Conservation (phyloP, 352 stramenopile genomes). For the Globisporangium megalacanthum region DNA sequence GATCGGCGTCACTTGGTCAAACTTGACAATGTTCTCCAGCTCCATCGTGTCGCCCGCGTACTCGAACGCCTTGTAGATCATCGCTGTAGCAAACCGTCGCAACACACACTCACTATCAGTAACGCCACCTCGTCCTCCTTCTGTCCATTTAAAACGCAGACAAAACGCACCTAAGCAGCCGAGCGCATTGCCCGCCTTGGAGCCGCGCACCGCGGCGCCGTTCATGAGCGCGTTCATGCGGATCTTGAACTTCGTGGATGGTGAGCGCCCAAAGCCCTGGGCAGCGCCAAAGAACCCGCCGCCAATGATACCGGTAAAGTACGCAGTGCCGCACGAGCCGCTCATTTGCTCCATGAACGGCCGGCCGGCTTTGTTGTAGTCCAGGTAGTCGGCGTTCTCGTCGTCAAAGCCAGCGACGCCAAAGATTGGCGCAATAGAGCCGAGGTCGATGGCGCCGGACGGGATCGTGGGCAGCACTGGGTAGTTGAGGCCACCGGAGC, state of each 20-base stretch:
- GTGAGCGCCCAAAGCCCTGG: constrained; percentile 63
- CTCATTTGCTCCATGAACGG: constrained; percentile 83
- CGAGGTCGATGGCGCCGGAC: constrained; percentile 73
- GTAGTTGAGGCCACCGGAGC: constrained; percentile 52
- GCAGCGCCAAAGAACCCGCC: constrained; percentile 62
- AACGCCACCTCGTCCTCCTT: not conserved
- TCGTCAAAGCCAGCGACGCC: constrained; percentile 73
- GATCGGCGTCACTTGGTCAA: constrained; percentile 82
- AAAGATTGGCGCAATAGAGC: constrained; percentile 82
- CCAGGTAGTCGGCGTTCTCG: constrained; percentile 75
- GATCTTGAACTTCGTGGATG: constrained; percentile 86
- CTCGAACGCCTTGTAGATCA: constrained; percentile 87
- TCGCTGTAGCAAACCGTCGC: constrained; percentile 26
- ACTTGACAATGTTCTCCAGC: constrained; percentile 78
- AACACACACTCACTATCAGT: constrained; percentile 12
- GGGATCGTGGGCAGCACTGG: constrained; percentile 70
- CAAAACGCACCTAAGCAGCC: constrained; percentile 58
- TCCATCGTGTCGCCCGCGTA: constrained; percentile 73
- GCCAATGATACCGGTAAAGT: constrained; percentile 83
- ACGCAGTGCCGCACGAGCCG: constrained; percentile 70
- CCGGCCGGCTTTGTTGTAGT: constrained; percentile 81
- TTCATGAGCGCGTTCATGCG: constrained; percentile 88
- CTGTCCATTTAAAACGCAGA: not conserved
- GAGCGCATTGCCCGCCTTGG: constrained; percentile 80
- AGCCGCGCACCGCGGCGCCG: constrained; percentile 68